Percentiles rank a stretch among this genome's conserved stretches.
Conservation (phyloP, 2,329 filamentous ascomycete genomes). For the Acrocalymma vagum region DNA sequence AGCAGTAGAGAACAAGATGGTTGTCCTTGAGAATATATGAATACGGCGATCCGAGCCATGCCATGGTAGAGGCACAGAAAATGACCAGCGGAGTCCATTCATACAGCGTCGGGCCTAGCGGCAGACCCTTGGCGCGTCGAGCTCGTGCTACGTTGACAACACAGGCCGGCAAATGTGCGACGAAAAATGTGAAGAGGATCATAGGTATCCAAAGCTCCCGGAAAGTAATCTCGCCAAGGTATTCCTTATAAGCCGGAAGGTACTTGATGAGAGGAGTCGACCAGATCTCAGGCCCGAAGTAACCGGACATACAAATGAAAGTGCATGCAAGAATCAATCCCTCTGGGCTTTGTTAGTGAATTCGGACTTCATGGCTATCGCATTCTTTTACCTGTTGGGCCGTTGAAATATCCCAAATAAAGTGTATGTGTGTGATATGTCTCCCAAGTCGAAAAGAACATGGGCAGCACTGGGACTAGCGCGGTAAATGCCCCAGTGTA, state of each 20-base stretch:
- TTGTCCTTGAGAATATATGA: slow-evolving; percentile 84
- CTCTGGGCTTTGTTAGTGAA: slow-evolving; percentile 59
- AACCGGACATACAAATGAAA: slow-evolving; percentile 87
- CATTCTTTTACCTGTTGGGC: slow-evolving; percentile 70
- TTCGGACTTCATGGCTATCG: background rate
- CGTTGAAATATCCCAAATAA: slow-evolving; percentile 96
- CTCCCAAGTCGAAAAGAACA: slow-evolving; percentile 99
- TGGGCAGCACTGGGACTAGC: slow-evolving; percentile 88
- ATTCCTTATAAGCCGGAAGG: slow-evolving; percentile 46
- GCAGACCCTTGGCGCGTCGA: slow-evolving; percentile 74
- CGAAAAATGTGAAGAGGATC: slow-evolving; percentile 55
- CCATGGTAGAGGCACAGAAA: slow-evolving; percentile 76
- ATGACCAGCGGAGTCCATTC: slow-evolving; percentile 94
- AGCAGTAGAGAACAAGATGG: slow-evolving; percentile 88
- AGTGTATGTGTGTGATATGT: slow-evolving; percentile 98
- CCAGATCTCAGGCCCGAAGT: slow-evolving; percentile 90
- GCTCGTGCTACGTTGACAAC: slow-evolving; percentile 85
- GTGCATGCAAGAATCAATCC: slow-evolving; percentile 87
- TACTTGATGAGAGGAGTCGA: slow-evolving; percentile 73
- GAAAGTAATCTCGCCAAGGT: slow-evolving; percentile 79
- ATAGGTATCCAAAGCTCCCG: slow-evolving; percentile 85
- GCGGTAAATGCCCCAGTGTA: slow-evolving; percentile 90
- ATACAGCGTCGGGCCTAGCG: slow-evolving; percentile 83
- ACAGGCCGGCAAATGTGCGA: slow-evolving; percentile 84
- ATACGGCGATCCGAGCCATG: slow-evolving; percentile 91